These are phyloP conservation scores for Vaccinium darrowii DNA, from an alignment of 148 eudicot genomes.

Conservation along the genomic window DNA sequence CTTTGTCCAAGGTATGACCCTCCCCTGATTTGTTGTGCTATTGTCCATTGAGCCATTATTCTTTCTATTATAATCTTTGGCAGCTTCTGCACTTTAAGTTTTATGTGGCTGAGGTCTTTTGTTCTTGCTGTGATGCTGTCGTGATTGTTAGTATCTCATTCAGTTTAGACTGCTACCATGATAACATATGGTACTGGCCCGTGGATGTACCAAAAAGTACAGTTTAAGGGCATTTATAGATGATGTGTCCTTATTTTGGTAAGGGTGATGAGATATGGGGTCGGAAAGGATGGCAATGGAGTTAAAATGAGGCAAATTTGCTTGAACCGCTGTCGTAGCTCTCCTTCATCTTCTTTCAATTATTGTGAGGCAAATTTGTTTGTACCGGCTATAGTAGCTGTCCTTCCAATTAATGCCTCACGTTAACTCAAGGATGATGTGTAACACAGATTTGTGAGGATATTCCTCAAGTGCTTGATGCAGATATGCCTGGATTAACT, in stretches of 20 bases:
- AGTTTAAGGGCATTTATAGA: background rate
- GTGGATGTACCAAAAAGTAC: background rate
- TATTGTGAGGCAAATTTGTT: background rate
- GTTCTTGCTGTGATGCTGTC: background rate
- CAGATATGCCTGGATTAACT: constrained; percentile 82
- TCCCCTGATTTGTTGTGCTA: background rate
- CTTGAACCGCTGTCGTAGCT: too few species aligned
- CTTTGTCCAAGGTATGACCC: constrained; percentile 81
- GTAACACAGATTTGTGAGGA: constrained; percentile 84
- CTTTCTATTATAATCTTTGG: background rate
- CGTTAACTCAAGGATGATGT: constrained; percentile 2
- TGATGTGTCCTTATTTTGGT: background rate
- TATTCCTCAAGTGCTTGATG: constrained; percentile 87
- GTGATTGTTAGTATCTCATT: background rate
- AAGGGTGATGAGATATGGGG: background rate
- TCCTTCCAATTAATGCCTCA: background rate
- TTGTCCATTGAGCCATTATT: background rate
- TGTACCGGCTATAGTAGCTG: background rate
- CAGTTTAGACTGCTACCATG: background rate
- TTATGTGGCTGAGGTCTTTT: background rate
- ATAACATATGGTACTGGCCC: background rate
- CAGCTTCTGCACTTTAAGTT: background rate
- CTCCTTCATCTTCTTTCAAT: too few species aligned
- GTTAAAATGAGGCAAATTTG: background rate
- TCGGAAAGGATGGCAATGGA: background rate